A percentile compares a stretch with the other conserved stretches of the same genome.
Conservation (phyloP, 768 basidiomycete genomes). For the Asterophora parasitica region DNA sequence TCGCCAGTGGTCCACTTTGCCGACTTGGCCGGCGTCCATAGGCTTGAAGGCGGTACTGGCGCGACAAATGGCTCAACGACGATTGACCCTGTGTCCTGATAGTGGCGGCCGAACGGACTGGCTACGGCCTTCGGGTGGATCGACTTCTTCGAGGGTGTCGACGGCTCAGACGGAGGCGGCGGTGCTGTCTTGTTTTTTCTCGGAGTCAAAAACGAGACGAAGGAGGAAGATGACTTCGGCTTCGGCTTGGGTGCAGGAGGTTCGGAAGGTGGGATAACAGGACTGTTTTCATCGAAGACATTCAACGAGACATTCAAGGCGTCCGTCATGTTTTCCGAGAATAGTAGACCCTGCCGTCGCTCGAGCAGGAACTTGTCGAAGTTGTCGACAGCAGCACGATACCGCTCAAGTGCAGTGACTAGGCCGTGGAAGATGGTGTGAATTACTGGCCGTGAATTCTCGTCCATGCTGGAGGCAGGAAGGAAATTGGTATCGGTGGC, state of each 20-base stretch:
- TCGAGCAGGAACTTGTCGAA: conserved; percentile 86
- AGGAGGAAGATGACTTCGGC: conserved; percentile 48
- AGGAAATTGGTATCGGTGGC: conserved; percentile 51
- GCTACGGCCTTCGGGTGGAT: conserved; percentile 44
- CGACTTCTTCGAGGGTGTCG: conserved; percentile 38
- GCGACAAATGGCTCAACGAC: conserved; percentile 67
- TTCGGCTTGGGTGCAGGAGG: conserved; percentile 40
- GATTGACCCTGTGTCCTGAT: conserved; percentile 70
- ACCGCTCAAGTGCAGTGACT: conserved; percentile 75
- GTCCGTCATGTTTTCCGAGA: conserved; percentile 89
- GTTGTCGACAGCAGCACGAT: conserved; percentile 65
- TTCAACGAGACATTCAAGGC: conserved; percentile 76
- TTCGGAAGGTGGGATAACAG: conserved; percentile 23
- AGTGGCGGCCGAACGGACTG: conserved; percentile 83
- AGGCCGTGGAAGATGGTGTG: conserved; percentile 79
- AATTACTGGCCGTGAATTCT: conserved; percentile 69
- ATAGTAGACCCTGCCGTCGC: conserved; percentile 83
- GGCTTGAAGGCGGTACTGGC: conserved; percentile 50
- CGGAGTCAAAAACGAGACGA: conserved; percentile 78
- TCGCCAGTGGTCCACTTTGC: conserved; percentile 54
- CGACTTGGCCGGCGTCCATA: conserved; percentile 58
- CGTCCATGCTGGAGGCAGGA: conserved; percentile 67
- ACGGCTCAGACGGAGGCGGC: conserved; percentile 35
- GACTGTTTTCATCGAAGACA: conserved; percentile 42
- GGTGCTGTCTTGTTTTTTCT: conserved; percentile 53